Evolutionary conservation across 1,284 basidiomycete genomes (phyloP), one percentile per base, ranked within the genome.

Genomic region (Golubevia sp.): DNA sequence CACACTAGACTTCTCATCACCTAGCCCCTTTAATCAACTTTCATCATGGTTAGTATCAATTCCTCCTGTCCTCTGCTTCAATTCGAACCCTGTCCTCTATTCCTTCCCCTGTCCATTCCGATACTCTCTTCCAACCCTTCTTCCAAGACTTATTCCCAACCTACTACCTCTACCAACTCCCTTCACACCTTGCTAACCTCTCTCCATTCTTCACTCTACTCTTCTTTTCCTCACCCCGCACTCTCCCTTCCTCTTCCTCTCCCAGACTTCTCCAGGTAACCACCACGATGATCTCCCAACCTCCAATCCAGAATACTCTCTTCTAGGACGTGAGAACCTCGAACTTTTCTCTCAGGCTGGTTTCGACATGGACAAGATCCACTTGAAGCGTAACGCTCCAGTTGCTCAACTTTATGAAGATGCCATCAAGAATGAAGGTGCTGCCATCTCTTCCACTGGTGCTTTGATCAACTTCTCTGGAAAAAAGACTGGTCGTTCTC

Each of bases 401-500:
- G 91, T 94, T 61, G 94, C 96, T 3, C 89, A 92, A 83, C 90
- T 99, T 55, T 99, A 99, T 86, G 96, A 99, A 85, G 97, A 99
- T 81, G 96, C 96, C 79, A 91, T 98, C 86, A 90, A 92, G 76
- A 97, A 98, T 85, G 96, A 99, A 85, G 95, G 96, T 70, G 96
- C 96, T 77, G 92, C 98, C 86, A 93, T 99, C 86, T 96, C 97
- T 58, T 91, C 92, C 48, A 93, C 90, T 20, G 96, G 97, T 71
- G 95, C 96, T 23, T 88, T 99, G 76, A 99, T 99, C 90, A 99
- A 99, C 89, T 99, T 98, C 84, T 97, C 94, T 18, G 96, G 96
- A 54, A 99, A 98, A 88, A 99, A 99, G 89, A 99, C 97, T 2
- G 97, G 97, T 68, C 90, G 97, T 62, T 92, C 90, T 77, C 96